Percentiles rank a stretch among this genome's conserved stretches.
Evolutionary conservation across 129 eudicot genomes (phyloP).

Genomic region (Flaveria sonorensis): DNA sequence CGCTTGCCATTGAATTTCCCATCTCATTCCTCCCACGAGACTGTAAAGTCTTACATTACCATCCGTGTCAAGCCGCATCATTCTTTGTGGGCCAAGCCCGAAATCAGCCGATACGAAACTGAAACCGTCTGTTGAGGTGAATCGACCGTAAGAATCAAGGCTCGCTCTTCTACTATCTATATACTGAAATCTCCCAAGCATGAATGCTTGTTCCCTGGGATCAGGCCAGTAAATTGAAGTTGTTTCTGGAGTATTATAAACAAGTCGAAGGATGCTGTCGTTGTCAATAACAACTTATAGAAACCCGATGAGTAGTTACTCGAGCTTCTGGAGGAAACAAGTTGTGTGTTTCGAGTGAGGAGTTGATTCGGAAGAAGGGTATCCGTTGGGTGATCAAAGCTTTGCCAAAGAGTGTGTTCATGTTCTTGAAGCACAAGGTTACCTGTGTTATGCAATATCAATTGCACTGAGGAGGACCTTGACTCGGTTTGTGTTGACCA

Average conservation of each 20-base stretch:
- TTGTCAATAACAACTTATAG: constrained; percentile 35
- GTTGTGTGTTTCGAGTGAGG: constrained; percentile 27
- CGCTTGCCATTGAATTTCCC: constrained; percentile 49
- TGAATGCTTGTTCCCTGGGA: constrained; percentile 19
- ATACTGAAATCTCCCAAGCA: constrained; percentile 21
- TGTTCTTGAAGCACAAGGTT: constrained; percentile 42
- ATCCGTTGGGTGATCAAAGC: constrained; percentile 50
- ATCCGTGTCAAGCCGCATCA: constrained; percentile 39
- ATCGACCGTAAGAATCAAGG: constrained; percentile 33
- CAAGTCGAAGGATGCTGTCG: constrained; percentile 47
- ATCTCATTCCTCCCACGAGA: not conserved
- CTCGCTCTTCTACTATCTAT: constrained; percentile 21
- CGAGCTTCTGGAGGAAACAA: constrained; percentile 39
- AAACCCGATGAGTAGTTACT: constrained; percentile 41
- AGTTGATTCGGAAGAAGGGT: constrained; percentile 54
- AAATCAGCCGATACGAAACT: constrained; percentile 24
- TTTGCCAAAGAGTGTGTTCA: constrained; percentile 41
- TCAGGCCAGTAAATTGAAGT: constrained; percentile 46
- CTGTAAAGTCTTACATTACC: constrained; percentile 42
- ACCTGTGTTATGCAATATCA: constrained; percentile 32
- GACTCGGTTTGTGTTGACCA: constrained; percentile 42
- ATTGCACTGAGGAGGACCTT: not conserved
- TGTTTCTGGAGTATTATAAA: constrained; percentile 35
- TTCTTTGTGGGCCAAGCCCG: constrained; percentile 24
- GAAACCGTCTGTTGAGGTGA: constrained; percentile 34